Percentiles rank a stretch among this genome's conserved stretches.
These are phyloP conservation scores for Neofusicoccum laricinum DNA, from an alignment of 2,329 filamentous ascomycete genomes.

Conservation along the genomic window DNA sequence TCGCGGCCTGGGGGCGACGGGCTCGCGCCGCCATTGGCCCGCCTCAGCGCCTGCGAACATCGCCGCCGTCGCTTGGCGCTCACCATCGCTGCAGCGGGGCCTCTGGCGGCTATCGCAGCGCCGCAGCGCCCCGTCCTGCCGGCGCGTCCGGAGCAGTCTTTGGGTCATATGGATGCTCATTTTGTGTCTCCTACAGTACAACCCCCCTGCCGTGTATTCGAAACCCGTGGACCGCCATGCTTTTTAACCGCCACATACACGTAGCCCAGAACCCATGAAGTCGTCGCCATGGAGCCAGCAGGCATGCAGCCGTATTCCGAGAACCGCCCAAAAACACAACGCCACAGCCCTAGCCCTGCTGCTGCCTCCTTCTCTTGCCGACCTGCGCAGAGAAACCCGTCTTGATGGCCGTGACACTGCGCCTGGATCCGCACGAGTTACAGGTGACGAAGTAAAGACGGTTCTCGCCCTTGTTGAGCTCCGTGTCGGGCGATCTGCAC, in stretches of 20 bases:
- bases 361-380: constrained; percentile 95
- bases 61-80: constrained; percentile 3
- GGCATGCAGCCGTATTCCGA: not conserved
- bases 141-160: not conserved
- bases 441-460: constrained; percentile 98
- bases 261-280: constrained; percentile 1
- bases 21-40: not conserved
- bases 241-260: constrained; percentile 6
- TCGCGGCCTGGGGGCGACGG: constrained; percentile 2
- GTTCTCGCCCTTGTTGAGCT: constrained; percentile 98
- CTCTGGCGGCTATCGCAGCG: not conserved
- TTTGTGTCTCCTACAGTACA: constrained; percentile 12
- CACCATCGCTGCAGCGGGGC: not conserved
- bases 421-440: constrained; percentile 66
- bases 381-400: constrained; percentile 99
- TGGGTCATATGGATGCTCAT: constrained; percentile 3
- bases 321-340: not conserved
- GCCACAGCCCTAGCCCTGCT: constrained; percentile 63
- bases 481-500: constrained; percentile 89
- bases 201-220: not conserved
- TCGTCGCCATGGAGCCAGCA: not conserved
- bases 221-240: constrained; percentile 1
- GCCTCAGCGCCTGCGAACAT: constrained; percentile 4
- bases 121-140: no score
- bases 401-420: constrained; percentile 97